phyloP scores from a whole-genome alignment of 192 early-diverging fungal genomes.

The Podochytrium sp. region DNA sequence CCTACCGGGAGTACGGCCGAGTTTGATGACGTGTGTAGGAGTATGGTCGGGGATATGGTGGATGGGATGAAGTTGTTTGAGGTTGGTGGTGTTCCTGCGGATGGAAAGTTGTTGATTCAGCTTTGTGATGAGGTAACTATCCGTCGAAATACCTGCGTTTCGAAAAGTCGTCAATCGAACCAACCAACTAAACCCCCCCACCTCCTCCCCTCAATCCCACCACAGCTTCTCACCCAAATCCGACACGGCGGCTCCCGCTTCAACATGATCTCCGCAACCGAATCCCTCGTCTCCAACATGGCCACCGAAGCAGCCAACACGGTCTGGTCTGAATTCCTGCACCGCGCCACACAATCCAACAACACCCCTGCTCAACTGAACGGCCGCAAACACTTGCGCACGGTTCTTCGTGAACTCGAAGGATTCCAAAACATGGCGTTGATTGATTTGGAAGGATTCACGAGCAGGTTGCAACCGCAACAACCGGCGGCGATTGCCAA shows the following conservation, averaged over 20 bases:
- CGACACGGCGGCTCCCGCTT: slow-evolving; percentile 56
- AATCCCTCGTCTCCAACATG: slow-evolving; percentile 60
- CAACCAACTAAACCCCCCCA: background rate
- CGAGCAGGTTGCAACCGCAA: slow-evolving; percentile 43
- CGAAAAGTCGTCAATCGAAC: background rate
- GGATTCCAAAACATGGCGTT: slow-evolving; percentile 46
- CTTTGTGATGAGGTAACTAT: slow-evolving; percentile 47
- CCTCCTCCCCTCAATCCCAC: background rate
- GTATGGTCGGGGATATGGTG: slow-evolving; percentile 41
- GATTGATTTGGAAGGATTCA: slow-evolving; percentile 54
- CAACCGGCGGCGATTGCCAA: slow-evolving; percentile 48
- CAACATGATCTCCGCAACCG: slow-evolving; percentile 61
- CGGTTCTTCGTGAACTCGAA: slow-evolving; percentile 55
- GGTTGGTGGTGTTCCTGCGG: slow-evolving; percentile 49
- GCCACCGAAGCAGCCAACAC: slow-evolving; percentile 59
- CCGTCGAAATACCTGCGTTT: background rate
- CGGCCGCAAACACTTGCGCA: slow-evolving; percentile 55
- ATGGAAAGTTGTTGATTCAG: slow-evolving; percentile 48
- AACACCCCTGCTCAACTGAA: slow-evolving; percentile 57
- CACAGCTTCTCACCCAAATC: slow-evolving; percentile 51
- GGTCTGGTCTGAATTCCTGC: slow-evolving; percentile 55
- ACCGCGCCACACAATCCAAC: slow-evolving; percentile 38
- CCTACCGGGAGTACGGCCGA: background rate
- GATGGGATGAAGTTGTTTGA: slow-evolving; percentile 45
- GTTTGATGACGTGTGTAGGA: slow-evolving; percentile 40